Conservation (phyloP, 2,329 filamentous ascomycete species). For the Neonectria magnoliae region DNA sequence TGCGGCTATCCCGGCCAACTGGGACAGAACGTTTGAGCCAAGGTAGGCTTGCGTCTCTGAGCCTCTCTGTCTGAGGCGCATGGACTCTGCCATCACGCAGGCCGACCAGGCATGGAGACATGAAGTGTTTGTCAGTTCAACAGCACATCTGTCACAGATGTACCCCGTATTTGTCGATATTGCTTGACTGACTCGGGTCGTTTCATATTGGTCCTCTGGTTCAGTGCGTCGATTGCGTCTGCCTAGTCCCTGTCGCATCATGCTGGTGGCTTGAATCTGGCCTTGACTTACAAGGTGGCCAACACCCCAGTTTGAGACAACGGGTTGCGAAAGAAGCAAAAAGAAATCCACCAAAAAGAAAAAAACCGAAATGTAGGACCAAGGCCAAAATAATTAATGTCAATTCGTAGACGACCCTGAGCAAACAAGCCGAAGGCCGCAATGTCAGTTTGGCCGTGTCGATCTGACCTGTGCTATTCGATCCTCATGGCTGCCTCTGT, state of each 20-base stretch:
- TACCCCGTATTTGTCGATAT: neutral
- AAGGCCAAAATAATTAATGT: neutral
- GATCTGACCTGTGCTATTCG: conserved; percentile 12
- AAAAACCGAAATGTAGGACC: neutral
- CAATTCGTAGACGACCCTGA: neutral
- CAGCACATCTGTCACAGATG: neutral
- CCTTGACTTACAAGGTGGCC: conserved; percentile 3
- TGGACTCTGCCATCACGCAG: neutral
- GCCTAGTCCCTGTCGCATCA: conserved; percentile 16
- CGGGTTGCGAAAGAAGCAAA: neutral
- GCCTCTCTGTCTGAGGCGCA: neutral
- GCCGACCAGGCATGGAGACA: neutral
- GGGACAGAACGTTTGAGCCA: neutral
- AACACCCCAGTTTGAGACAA: neutral
- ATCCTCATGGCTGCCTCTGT: conserved; percentile 5
- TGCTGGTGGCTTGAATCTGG: neutral
- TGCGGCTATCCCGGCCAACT: conserved; percentile 14
- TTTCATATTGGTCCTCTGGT: conserved; percentile 19
- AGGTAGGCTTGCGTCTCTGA: neutral
- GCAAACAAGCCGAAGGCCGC: neutral
- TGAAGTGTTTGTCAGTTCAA: neutral
- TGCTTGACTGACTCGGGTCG: conserved; percentile 7
- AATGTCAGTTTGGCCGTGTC: conserved; percentile 2
- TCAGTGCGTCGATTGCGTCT: conserved; percentile 7
- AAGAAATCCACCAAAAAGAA: neutral